Conservation (phyloP, 2,329 filamentous ascomycete species). For the Cadophora malorum region DNA sequence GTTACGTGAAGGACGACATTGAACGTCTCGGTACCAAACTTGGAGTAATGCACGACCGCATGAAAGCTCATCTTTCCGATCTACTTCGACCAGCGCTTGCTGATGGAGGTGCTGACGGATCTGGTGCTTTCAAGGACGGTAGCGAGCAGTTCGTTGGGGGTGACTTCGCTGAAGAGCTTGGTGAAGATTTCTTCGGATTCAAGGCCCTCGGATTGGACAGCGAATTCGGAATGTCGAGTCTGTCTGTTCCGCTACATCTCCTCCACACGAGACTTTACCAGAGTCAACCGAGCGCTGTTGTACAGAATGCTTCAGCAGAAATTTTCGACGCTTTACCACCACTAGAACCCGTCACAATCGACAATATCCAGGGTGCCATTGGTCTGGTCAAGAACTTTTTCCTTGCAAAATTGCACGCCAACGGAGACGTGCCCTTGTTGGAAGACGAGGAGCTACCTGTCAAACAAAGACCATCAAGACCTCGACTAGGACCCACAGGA, state of each 20-base stretch:
- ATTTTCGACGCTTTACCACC: slow-evolving; percentile 69
- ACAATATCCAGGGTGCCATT: slow-evolving; percentile 80
- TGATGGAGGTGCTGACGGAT: slow-evolving; percentile 82
- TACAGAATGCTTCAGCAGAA: slow-evolving; percentile 59
- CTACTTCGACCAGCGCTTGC: slow-evolving; percentile 87
- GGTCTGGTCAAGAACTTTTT: slow-evolving; percentile 93
- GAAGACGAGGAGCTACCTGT: slow-evolving; percentile 95
- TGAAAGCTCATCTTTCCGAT: slow-evolving; percentile 93
- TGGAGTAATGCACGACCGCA: slow-evolving; percentile 85
- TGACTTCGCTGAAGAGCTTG: slow-evolving; percentile 96
- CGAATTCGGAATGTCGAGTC: slow-evolving; percentile 85
- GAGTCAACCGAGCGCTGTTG: slow-evolving; percentile 75
- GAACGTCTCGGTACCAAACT: slow-evolving; percentile 84
- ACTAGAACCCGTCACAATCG: slow-evolving; percentile 78
- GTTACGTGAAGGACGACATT: slow-evolving; percentile 92
- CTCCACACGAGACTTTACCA: slow-evolving; percentile 89
- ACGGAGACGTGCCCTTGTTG: slow-evolving; percentile 79
- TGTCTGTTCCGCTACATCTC: slow-evolving; percentile 92
- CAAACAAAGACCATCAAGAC: slow-evolving; percentile 76
- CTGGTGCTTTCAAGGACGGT: slow-evolving; percentile 91
- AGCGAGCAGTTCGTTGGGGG: slow-evolving; percentile 97
- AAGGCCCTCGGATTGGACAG: slow-evolving; percentile 90
- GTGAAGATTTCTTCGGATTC: slow-evolving; percentile 99
- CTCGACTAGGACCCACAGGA: slow-evolving; percentile 72
- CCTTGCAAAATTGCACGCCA: slow-evolving; percentile 84